phyloP scores from a whole-genome alignment of 352 stramenopile species.

The Saprolegnia parasitica region DNA sequence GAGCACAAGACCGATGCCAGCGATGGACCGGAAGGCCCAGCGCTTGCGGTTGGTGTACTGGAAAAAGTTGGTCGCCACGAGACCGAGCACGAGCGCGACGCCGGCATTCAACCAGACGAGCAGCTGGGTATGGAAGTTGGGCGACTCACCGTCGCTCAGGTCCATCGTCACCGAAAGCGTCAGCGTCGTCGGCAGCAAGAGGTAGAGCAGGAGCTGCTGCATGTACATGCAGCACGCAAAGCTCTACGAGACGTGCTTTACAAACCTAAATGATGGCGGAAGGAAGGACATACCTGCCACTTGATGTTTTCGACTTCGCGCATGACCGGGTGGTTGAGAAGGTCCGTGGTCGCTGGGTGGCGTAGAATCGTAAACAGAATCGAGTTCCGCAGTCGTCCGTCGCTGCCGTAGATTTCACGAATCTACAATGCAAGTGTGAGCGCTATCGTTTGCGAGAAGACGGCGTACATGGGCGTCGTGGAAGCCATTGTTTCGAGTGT shows the following conservation, averaged over 20 bases:
- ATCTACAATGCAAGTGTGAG: too few species aligned
- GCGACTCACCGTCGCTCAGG: neutral
- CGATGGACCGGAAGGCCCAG: neutral
- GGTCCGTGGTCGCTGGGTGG: neutral
- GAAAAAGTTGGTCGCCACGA: neutral
- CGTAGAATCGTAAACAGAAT: neutral
- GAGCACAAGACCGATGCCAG: neutral
- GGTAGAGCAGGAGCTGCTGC: constrained; percentile 12
- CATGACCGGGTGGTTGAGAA: constrained; percentile 5
- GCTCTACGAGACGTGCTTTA: neutral
- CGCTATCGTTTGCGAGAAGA: too few species aligned
- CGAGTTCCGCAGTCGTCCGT: too few species aligned
- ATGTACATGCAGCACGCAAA: constrained; percentile 17
- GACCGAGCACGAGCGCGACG: neutral
- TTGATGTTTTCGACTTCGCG: neutral
- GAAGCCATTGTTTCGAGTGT: too few species aligned
- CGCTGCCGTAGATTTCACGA: too few species aligned
- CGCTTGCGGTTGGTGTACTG: neutral
- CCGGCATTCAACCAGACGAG: neutral
- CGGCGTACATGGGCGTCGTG: too few species aligned
- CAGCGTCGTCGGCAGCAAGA: constrained; percentile 9
- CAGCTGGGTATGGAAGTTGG: neutral
- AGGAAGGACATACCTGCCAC: neutral
- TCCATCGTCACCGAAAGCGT: constrained; percentile 16
- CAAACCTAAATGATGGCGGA: neutral